Evolutionary conservation across 2,329 filamentous ascomycete genomes (phyloP), one percentile per base, ranked within the genome.

Genomic region (Botrytis pseudocinerea): DNA sequence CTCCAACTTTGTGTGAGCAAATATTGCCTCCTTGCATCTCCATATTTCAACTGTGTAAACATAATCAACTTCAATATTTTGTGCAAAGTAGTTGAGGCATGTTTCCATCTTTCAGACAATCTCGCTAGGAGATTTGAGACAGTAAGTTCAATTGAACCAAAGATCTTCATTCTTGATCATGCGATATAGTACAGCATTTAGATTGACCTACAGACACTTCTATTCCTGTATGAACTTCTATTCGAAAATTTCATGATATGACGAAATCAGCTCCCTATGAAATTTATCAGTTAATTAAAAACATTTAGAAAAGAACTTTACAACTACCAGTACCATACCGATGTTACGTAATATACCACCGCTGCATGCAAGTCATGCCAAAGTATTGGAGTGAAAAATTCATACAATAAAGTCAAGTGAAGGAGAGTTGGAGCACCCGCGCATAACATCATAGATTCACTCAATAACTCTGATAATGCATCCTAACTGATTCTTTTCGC

Each of bases 21-120:
- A 4, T 7, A 2, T 10, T 20, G 0, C 10, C 25, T 18, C 3
- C 60, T 28, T 62, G 10, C 16, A 42, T 35, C 35, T 35, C 35
- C 18, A 20, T 10, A 22, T 22, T 22, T 18, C 8, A 16, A 59
- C 0, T 2, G 25, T 14, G 1, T 14, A 25, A 0, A 51, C 0
- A 48, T 51, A 10, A 0, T 18, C 16, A 16, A 44, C 18, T 22
- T 44, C 2, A 18, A 32, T 16, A 22, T 32, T 32, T 28, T 32
- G 0, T 6, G 40, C 8, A 5, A 7, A 20, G 8, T 32, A 32
- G 10, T 22, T 20, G 61, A 32, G n/a, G 18, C 16, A 61, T 14
- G 4, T 14, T 61, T 4, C 12, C 12, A 25, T 5, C 2, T n/a
- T 7, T 6, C n/a, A 20, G 32, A 10, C n/a, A 12, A 25, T 61